Conservation (phyloP, 768 basidiomycete genomes). For the Pulveroboletus sp. region DNA sequence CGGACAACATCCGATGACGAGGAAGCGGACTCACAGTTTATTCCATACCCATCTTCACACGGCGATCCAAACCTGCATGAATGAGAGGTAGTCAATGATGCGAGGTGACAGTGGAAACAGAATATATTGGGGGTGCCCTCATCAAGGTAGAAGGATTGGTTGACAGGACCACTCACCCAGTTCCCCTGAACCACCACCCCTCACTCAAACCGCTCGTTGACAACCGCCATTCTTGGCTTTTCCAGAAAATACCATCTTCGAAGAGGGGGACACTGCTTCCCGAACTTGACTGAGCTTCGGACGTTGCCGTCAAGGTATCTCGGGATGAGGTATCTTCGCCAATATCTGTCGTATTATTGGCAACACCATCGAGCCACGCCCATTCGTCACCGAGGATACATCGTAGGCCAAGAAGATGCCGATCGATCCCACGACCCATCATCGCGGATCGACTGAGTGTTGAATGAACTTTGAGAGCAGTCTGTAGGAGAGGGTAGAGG, state of each 20-base stretch:
- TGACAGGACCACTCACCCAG: slow-evolving; percentile 49
- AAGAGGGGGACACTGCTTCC: slow-evolving; percentile 45
- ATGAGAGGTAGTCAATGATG: slow-evolving; percentile 6
- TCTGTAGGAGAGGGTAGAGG: slow-evolving; percentile 49
- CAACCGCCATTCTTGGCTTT: slow-evolving; percentile 80
- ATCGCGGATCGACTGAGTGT: slow-evolving; percentile 72
- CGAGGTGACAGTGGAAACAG: neutral
- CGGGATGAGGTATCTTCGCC: slow-evolving; percentile 4
- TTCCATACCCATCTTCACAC: slow-evolving; percentile 86
- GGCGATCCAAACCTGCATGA: slow-evolving; percentile 64
- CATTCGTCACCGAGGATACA: slow-evolving; percentile 48
- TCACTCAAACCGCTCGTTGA: slow-evolving; percentile 88
- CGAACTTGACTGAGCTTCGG: neutral
- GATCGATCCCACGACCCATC: slow-evolving; percentile 80
- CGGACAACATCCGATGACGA: neutral
- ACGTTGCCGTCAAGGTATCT: neutral
- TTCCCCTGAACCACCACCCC: slow-evolving; percentile 82
- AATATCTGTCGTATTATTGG: neutral
- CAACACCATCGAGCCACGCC: slow-evolving; percentile 23
- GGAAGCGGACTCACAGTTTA: slow-evolving; percentile 65
- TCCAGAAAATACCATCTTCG: slow-evolving; percentile 69
- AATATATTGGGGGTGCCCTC: neutral
- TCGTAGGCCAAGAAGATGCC: slow-evolving; percentile 84
- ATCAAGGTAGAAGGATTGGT: neutral
- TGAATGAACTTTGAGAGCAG: slow-evolving; percentile 69